These are phyloP conservation scores for Solanum piurae DNA, from an alignment of 257 asterid genomes.

Conservation along the genomic window DNA sequence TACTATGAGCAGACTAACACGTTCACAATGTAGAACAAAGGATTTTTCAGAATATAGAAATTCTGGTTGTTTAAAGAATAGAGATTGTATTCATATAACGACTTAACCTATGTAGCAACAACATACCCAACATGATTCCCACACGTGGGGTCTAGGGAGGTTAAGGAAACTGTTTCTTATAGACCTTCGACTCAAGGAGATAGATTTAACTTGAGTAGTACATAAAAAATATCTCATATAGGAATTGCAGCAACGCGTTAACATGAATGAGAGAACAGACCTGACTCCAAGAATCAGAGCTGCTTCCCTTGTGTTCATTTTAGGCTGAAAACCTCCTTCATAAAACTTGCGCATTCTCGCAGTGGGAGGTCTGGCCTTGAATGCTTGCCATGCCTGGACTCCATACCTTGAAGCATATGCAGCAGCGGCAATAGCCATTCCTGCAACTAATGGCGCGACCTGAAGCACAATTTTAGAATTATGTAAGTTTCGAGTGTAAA, in stretches of 20 bases:
- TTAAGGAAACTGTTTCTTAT: background rate
- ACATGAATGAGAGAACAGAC: slow-evolving; percentile 13
- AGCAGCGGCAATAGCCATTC: slow-evolving; percentile 64
- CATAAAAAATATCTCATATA: background rate
- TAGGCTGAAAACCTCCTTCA: slow-evolving; percentile 87
- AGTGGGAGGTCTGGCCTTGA: slow-evolving; percentile 78
- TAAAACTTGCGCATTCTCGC: slow-evolving; percentile 70
- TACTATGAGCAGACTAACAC: background rate
- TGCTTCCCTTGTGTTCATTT: slow-evolving; percentile 84
- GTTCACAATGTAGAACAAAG: background rate
- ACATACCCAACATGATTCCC: background rate
- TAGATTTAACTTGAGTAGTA: background rate
- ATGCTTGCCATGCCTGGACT: slow-evolving; percentile 79
- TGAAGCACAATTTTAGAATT: slow-evolving; percentile 12
- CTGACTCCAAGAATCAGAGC: slow-evolving; percentile 85
- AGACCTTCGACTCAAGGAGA: background rate
- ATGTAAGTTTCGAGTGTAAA: background rate
- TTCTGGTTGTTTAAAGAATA: background rate
- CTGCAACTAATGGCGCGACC: slow-evolving; percentile 59
- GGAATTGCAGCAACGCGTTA: background rate
- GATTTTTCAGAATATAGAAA: background rate
- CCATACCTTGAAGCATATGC: slow-evolving; percentile 75
- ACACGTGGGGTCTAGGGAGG: background rate
- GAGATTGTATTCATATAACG: background rate
- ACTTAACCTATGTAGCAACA: background rate